Percentiles rank a stretch among this genome's conserved stretches.
phyloP scores from a whole-genome alignment of 805 yeast species.

The Myxozyma udenii region DNA sequence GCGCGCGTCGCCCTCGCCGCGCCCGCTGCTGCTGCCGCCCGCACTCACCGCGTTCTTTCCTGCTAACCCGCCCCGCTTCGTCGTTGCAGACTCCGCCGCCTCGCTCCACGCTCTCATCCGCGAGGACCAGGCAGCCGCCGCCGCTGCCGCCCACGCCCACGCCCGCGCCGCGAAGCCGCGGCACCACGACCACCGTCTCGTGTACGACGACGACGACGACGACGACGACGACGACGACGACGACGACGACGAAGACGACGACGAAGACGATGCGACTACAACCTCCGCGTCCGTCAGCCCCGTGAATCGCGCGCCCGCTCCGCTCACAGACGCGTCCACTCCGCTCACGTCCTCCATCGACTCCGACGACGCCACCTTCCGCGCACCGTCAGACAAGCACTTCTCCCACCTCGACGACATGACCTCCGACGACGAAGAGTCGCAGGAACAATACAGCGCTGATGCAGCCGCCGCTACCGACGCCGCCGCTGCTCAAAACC shows the following conservation, averaged over 20 bases:
- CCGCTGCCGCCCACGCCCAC: not conserved
- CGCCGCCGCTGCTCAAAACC: not conserved
- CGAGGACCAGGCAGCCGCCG: constrained; percentile 14
- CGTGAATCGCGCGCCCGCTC: constrained; percentile 1
- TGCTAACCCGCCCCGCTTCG: not conserved
- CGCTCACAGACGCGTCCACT: constrained; percentile 6
- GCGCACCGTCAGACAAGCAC: not conserved
- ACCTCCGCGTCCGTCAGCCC: constrained; percentile 3
- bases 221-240: constrained; percentile 22
- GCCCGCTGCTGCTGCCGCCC: not conserved
- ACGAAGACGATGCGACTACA: not conserved
- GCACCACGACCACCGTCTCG: no score
- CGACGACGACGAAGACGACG: constrained; percentile 10
- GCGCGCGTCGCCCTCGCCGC: not conserved
- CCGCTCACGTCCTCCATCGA: constrained; percentile 6
- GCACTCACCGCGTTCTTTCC: not conserved
- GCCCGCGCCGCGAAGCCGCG: not conserved
- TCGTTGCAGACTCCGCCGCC: constrained; percentile 18
- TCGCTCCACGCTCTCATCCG: constrained; percentile 22
- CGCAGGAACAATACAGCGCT: not conserved
- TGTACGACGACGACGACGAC: no score
- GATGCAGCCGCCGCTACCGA: not conserved
- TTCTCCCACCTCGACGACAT: not conserved
- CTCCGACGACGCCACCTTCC: constrained; percentile 5
- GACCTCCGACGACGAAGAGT: not conserved